These are phyloP conservation scores for Tulasnella sp. DNA, from an alignment of 768 basidiomycete species.

Conservation along the genomic window DNA sequence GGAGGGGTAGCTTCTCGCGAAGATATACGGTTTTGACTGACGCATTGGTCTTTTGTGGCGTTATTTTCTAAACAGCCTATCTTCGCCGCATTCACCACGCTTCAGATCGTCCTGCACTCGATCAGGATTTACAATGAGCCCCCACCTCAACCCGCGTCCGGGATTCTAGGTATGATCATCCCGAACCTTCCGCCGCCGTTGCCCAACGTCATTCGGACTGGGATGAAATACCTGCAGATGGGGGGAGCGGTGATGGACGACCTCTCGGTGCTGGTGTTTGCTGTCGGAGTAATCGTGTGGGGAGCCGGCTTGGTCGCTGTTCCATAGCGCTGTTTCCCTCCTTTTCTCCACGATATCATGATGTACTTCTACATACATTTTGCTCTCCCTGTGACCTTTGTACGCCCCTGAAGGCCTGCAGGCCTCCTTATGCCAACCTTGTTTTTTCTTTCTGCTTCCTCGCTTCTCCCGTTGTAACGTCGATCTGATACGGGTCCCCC, in stretches of 20 bases:
- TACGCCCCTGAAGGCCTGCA: not conserved
- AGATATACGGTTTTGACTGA: not conserved
- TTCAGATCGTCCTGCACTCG: constrained; percentile 62
- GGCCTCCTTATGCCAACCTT: not conserved
- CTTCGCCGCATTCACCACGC: constrained; percentile 69
- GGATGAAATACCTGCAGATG: constrained; percentile 58
- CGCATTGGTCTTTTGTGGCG: not conserved
- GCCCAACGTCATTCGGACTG: constrained; percentile 48
- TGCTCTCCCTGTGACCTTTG: not conserved
- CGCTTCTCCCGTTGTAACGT: not conserved
- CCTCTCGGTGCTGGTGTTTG: constrained; percentile 56
- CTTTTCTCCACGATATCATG: not conserved
- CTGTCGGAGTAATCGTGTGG: constrained; percentile 52
- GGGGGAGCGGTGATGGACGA: constrained; percentile 58
- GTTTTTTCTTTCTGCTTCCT: not conserved
- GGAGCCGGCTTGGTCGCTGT: constrained; percentile 35
- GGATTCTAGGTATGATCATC: constrained; percentile 45
- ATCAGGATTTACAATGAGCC: constrained; percentile 57
- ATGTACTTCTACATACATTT: not conserved
- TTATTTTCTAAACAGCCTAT: constrained; percentile 42
- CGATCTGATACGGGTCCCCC: not conserved
- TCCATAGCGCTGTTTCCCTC: constrained; percentile 2
- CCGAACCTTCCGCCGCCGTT: constrained; percentile 57
- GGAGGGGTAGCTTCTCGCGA: not conserved
- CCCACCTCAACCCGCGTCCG: constrained; percentile 47